Base-by-base conservation (phyloP, 768 basidiomycete genomes). In the Rhodotorula toruloides region DNA sequence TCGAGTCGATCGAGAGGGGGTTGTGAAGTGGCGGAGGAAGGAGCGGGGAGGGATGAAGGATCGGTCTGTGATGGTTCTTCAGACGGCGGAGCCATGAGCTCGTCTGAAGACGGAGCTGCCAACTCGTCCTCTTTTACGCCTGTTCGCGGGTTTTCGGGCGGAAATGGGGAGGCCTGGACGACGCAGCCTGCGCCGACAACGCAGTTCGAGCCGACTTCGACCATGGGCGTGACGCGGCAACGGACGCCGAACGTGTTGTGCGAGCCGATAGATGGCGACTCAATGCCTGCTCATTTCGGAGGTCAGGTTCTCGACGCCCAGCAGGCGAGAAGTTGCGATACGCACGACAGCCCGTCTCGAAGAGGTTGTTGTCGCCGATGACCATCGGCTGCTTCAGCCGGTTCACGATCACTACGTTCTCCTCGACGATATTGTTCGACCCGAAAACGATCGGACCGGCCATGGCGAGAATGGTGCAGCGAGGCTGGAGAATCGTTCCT, bases 331-430 rank as follows among this genome's bases (percentile, higher is more conserved):
- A n/a, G n/a, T n/a, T n/a, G n/a, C n/a, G n/a, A n/a, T 31, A 85
- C 89, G 68, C 74, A 94, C 94, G 87, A 77, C 87, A 90, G 29
- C 89, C 90, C 58, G 96, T 90, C 79, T 96, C 91, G 74, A 99
- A 94, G 63, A 92, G 80, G 77, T 97, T 97, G 67, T 89, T 86
- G 76, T 94, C 87, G 10, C 94, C 94, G 54, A 99, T 91, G 27
- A 86, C 84, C 91, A 97, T 90, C 12, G 63, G 59, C 83, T 78
- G 73, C 85, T 87, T 70, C 46, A 56, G 32, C 84, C 90, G 82
- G 77, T 98, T 97, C 57, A 96, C 87, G 68, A 99, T 84, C 73
- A 96, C 87, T 10, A 84, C 89, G 17, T 84, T 84, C 76, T 99
- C 96, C 75, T 98, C 96, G 63, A 98, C 84, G 73, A 97, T 89